A percentile compares a stretch with the other conserved stretches of the same genome.
Evolutionary conservation across 2,329 filamentous ascomycete species (phyloP).

Genomic region (Colletotrichum magnum): DNA sequence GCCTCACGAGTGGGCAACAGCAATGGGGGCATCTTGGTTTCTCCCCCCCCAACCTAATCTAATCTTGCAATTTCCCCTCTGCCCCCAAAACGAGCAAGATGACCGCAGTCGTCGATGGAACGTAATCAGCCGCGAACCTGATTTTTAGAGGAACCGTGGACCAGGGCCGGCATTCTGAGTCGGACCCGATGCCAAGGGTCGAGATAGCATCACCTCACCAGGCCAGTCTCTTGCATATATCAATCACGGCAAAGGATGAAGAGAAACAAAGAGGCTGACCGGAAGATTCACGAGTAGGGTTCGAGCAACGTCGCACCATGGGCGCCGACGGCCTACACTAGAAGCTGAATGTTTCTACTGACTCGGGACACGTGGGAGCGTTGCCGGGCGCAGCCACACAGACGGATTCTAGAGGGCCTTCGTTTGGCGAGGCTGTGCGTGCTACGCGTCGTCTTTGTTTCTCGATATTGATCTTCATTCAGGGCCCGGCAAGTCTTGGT

Average conservation of each 20-base stretch:
- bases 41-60: constrained; percentile 20
- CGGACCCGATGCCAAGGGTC: not conserved
- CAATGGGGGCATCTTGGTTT: not conserved
- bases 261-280: too few relatives aligned
- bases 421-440: not conserved
- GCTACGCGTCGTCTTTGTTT: not conserved
- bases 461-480: not conserved
- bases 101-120: constrained; percentile 21
- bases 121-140: constrained; percentile 29
- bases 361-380: constrained; percentile 19
- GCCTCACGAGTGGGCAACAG: not conserved
- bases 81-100: constrained; percentile 28
- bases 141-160: constrained; percentile 27
- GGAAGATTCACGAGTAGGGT: constrained; percentile 13
- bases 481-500: not conserved
- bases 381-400: not conserved
- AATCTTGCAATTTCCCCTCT: constrained; percentile 27
- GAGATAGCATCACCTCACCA: too few relatives aligned
- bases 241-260: too few relatives aligned
- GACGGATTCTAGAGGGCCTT: not conserved
- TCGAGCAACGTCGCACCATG: constrained; percentile 24
- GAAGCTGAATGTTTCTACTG: not conserved
- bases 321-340: not conserved
- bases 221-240: too few relatives aligned
- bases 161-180: constrained; percentile 24